Conservation (phyloP, 2,329 filamentous ascomycete species). For the Fusarium piperis region DNA sequence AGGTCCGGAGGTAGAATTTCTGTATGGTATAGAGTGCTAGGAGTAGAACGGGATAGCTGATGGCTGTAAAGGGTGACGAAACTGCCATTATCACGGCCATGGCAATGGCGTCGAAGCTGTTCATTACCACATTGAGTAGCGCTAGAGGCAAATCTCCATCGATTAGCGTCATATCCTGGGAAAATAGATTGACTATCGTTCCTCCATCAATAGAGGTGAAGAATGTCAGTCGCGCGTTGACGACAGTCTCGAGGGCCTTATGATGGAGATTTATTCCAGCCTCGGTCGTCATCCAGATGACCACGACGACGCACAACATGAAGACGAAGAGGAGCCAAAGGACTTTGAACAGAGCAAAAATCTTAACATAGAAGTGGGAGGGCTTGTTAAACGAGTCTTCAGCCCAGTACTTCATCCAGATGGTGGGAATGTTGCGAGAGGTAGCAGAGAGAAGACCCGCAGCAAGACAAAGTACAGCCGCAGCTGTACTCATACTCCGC, state of each 20-base stretch:
- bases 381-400: constrained; percentile 40
- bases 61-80: constrained; percentile 55
- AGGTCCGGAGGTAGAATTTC: constrained; percentile 68
- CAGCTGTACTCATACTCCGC: constrained; percentile 33
- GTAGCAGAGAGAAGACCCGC: constrained; percentile 38
- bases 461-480: constrained; percentile 31
- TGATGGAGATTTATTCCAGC: constrained; percentile 48
- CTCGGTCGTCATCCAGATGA: constrained; percentile 43
- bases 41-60: constrained; percentile 60
- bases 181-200: constrained; percentile 55
- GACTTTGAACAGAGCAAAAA: constrained; percentile 41
- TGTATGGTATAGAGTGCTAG: constrained; percentile 60
- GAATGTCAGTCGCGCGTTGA: constrained; percentile 53
- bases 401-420: constrained; percentile 56
- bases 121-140: constrained; percentile 42
- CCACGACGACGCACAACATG: neutral
- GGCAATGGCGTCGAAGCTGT: constrained; percentile 46
- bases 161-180: constrained; percentile 55
- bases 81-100: constrained; percentile 58
- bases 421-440: constrained; percentile 41
- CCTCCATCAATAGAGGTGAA: constrained; percentile 55
- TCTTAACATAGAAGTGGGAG: constrained; percentile 43
- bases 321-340: constrained; percentile 32
- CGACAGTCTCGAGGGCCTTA: constrained; percentile 45
- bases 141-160: constrained; percentile 52